Percentiles rank a stretch among this genome's conserved stretches.
Evolutionary conservation across 768 basidiomycete genomes (phyloP).

Genomic region (Russula lepida): DNA sequence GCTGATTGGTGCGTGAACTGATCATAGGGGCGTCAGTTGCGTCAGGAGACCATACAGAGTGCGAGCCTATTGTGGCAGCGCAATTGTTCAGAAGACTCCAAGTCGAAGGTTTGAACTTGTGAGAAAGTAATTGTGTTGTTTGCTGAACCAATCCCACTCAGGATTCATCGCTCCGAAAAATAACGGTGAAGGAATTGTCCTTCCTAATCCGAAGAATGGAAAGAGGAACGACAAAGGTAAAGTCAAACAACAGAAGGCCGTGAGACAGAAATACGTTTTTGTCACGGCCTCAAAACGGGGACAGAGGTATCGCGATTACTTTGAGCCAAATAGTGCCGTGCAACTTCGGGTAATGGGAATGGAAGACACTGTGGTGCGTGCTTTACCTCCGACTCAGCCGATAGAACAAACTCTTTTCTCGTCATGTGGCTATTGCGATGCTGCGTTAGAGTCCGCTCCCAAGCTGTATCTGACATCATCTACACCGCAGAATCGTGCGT

Average conservation of each 20-base stretch:
- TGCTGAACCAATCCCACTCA: slow-evolving; percentile 29
- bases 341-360: slow-evolving; percentile 59
- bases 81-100: slow-evolving; percentile 65
- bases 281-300: slow-evolving; percentile 38
- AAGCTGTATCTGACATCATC: background rate
- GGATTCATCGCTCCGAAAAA: slow-evolving; percentile 53
- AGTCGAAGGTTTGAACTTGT: slow-evolving; percentile 45
- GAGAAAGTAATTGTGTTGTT: background rate
- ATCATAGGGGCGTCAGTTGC: background rate
- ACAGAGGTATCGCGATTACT: slow-evolving; percentile 55
- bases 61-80: slow-evolving; percentile 44
- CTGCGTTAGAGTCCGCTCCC: background rate
- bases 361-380: slow-evolving; percentile 42
- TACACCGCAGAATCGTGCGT: slow-evolving; percentile 13
- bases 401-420: background rate
- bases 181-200: slow-evolving; percentile 30
- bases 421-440: background rate
- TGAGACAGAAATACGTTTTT: slow-evolving; percentile 53
- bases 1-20: slow-evolving; percentile 42
- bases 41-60: slow-evolving; percentile 33
- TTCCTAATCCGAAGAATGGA: slow-evolving; percentile 35
- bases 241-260: slow-evolving; percentile 40
- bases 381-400: background rate
- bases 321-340: slow-evolving; percentile 49
- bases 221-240: slow-evolving; percentile 26